Percentiles rank a stretch among this genome's conserved stretches.
Conservation (phyloP, 2,329 filamentous ascomycete species). For the Fusarium anthophilum region DNA sequence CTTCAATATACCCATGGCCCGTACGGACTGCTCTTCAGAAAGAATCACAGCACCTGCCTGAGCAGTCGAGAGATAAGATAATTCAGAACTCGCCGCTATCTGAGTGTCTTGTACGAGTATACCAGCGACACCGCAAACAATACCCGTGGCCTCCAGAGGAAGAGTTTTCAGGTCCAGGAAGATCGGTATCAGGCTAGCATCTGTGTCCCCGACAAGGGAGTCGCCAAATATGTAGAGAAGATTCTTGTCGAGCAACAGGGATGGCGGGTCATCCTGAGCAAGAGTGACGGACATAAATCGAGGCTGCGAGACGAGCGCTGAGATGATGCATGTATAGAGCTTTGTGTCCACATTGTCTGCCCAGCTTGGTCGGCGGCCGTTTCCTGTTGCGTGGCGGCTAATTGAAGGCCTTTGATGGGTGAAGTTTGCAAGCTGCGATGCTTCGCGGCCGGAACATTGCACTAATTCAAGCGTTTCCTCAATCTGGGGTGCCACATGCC, state of each 20-base stretch:
- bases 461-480: slow-evolving; percentile 76
- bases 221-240: slow-evolving; percentile 74
- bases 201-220: slow-evolving; percentile 78
- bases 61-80: slow-evolving; percentile 91
- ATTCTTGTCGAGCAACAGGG: slow-evolving; percentile 75
- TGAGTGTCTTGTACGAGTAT: slow-evolving; percentile 78
- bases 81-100: slow-evolving; percentile 69
- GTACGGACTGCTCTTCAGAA: slow-evolving; percentile 75
- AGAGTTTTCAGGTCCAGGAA: slow-evolving; percentile 84
- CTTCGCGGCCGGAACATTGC: slow-evolving; percentile 78
- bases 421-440: slow-evolving; percentile 52
- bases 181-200: slow-evolving; percentile 81
- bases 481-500: slow-evolving; percentile 77
- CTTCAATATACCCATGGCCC: slow-evolving; percentile 76
- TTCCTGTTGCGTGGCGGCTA: slow-evolving; percentile 51
- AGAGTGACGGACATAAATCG: slow-evolving; percentile 79
- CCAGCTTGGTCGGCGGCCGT: slow-evolving; percentile 56
- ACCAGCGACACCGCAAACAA: slow-evolving; percentile 93
- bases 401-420: slow-evolving; percentile 49
- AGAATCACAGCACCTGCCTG: slow-evolving; percentile 91
- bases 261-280: slow-evolving; percentile 77
- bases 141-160: slow-evolving; percentile 89
- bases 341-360: slow-evolving; percentile 69
- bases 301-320: slow-evolving; percentile 69
- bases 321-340: slow-evolving; percentile 70